phyloP scores from a whole-genome alignment of 257 asterid species.

The Verbena officinalis region DNA sequence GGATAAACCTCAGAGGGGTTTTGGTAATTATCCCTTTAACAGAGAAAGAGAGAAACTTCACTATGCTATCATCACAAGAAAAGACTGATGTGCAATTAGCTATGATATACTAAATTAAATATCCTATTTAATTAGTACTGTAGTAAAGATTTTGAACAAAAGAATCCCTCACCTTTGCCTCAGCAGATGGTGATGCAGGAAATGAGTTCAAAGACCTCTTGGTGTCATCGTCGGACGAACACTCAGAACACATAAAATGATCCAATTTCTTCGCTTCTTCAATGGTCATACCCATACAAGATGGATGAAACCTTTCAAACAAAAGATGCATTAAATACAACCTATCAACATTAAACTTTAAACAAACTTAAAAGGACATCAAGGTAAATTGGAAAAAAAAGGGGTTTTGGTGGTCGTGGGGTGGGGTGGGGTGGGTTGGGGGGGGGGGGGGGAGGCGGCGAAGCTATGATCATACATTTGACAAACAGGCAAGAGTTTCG shows the following conservation, averaged over 20 bases:
- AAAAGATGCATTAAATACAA: constrained; percentile 23
- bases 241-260: constrained; percentile 78
- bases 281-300: constrained; percentile 83
- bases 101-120: no score
- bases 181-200: constrained; percentile 61
- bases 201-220: constrained; percentile 70
- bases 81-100: no score
- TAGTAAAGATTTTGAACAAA: constrained; percentile 5
- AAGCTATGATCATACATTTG: background rate
- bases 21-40: background rate
- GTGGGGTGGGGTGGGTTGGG: no score
- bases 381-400: no score
- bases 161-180: constrained; percentile 44
- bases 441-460: no score
- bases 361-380: background rate
- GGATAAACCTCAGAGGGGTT: no score
- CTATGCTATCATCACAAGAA: no score
- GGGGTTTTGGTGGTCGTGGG: no score
- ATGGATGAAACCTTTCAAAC: constrained; percentile 82
- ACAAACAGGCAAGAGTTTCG: no score
- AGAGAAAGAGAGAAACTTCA: no score
- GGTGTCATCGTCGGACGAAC: constrained; percentile 78
- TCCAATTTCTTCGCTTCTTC: constrained; percentile 87
- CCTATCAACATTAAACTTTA: constrained; percentile 1
- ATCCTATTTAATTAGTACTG: background rate